Conservation (phyloP, 768 basidiomycete genomes). For the Tulasnella sp. region DNA sequence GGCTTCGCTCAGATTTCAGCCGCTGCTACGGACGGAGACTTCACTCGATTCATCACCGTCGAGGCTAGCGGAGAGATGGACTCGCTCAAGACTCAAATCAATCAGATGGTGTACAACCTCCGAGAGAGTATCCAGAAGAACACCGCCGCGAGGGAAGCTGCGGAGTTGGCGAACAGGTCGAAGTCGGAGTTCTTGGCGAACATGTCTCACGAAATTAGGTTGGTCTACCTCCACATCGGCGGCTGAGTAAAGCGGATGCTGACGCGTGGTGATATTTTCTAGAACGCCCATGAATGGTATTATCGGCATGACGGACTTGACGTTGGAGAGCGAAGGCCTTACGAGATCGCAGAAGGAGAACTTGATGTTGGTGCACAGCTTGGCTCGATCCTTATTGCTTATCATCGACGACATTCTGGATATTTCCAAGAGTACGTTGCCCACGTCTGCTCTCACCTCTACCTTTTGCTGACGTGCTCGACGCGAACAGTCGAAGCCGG, state of each 20-base stretch:
- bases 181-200: slow-evolving; percentile 99
- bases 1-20: slow-evolving; percentile 99
- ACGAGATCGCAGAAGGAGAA: too few species aligned
- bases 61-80: slow-evolving; percentile 99
- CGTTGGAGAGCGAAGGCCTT: too few species aligned
- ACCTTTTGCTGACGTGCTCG: slow-evolving; percentile 4
- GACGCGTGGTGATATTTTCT: neutral
- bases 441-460: neutral
- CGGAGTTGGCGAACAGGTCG: slow-evolving; percentile 93
- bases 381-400: too few species aligned
- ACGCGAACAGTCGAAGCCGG: slow-evolving; percentile 82
- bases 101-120: slow-evolving; percentile 98
- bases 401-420: too few species aligned
- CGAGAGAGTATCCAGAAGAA: slow-evolving; percentile 98
- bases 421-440: slow-evolving; percentile 86
- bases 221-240: slow-evolving; percentile 35
- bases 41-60: slow-evolving; percentile 98
- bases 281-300: slow-evolving; percentile 99
- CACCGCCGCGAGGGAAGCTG: slow-evolving; percentile 93
- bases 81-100: slow-evolving; percentile 97
- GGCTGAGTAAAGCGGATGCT: neutral
- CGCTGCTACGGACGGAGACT: slow-evolving; percentile 98
- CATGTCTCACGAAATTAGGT: slow-evolving; percentile 97
- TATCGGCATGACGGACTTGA: slow-evolving; percentile 77
- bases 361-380: too few species aligned